phyloP scores from a whole-genome alignment of 257 asterid genomes.

The Scutellaria galericulata region DNA sequence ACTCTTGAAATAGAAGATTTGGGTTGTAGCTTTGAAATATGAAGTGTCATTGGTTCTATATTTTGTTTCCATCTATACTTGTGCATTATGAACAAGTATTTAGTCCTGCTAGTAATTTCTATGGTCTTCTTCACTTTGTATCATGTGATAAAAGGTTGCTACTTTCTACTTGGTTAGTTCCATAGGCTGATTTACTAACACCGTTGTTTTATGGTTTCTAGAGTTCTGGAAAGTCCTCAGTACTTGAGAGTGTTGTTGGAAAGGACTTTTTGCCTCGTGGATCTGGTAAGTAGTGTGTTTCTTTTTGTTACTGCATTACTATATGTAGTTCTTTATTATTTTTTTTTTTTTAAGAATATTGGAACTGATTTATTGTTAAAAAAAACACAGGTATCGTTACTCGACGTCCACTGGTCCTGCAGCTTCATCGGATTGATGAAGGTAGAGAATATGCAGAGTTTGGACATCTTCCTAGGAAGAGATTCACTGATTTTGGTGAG shows the following conservation, averaged over 20 bases:
- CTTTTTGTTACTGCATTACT: conserved; percentile 16
- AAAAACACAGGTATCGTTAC: conserved; percentile 68
- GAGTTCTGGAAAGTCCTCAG: conserved; percentile 88
- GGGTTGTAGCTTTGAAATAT: not conserved
- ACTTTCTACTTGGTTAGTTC: conserved; percentile 22
- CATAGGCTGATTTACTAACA: conserved; percentile 16
- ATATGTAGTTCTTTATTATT: not conserved
- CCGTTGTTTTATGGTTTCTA: conserved; percentile 36
- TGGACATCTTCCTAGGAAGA: conserved; percentile 81
- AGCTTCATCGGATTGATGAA: conserved; percentile 77
- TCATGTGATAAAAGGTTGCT: not conserved
- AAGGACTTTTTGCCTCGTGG: conserved; percentile 88
- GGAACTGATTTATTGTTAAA: conserved; percentile 31
- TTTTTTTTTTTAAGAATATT: not conserved
- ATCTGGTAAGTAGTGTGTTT: conserved; percentile 54
- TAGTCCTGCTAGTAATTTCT: not conserved
- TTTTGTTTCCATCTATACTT: conserved; percentile 3
- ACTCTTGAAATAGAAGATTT: not conserved
- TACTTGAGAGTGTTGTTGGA: conserved; percentile 82
- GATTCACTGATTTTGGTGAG: conserved; percentile 75
- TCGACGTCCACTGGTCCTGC: conserved; percentile 81
- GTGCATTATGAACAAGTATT: not conserved
- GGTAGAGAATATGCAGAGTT: conserved; percentile 83
- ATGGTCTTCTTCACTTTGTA: conserved; percentile 16
- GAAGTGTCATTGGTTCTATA: conserved; percentile 3